These are phyloP conservation scores for Candida hispaniensis DNA, from an alignment of 805 yeast species.

Conservation along the genomic window DNA sequence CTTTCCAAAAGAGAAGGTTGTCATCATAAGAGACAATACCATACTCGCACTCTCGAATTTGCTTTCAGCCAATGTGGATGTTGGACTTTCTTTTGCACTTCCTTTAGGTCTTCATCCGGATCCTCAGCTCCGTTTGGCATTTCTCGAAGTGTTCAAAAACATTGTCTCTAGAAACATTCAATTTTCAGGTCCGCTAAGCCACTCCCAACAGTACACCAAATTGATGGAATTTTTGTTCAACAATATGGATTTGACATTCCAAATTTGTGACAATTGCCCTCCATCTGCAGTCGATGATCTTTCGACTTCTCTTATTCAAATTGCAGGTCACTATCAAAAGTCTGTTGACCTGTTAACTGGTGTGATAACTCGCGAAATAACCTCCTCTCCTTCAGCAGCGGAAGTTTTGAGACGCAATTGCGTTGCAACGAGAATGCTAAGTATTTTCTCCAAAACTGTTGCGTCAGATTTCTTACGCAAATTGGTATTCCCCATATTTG, in stretches of 20 bases:
- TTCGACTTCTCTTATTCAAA: constrained; percentile 51
- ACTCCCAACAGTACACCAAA: constrained; percentile 20
- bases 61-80: constrained; percentile 60
- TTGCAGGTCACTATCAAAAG: constrained; percentile 37
- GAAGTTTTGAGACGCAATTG: constrained; percentile 74
- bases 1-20: constrained; percentile 18
- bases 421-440: constrained; percentile 66
- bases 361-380: constrained; percentile 52
- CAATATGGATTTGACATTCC: constrained; percentile 34
- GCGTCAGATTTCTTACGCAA: no score
- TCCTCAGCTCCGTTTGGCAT: constrained; percentile 53
- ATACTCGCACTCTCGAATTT: constrained; percentile 57
- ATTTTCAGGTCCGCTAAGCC: constrained; percentile 21
- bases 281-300: constrained; percentile 58
- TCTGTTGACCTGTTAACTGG: constrained; percentile 36
- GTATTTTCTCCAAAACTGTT: constrained; percentile 56
- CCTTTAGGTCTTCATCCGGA: constrained; percentile 72
- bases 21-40: constrained; percentile 45
- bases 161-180: constrained; percentile 36
- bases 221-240: constrained; percentile 20
- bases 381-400: constrained; percentile 47
- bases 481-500: no score
- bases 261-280: constrained; percentile 53
- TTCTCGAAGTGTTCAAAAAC: constrained; percentile 65
- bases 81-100: constrained; percentile 63